These are phyloP conservation scores for Luffa acutangula DNA, from an alignment of 306 rosid genomes.

Conservation along the genomic window DNA sequence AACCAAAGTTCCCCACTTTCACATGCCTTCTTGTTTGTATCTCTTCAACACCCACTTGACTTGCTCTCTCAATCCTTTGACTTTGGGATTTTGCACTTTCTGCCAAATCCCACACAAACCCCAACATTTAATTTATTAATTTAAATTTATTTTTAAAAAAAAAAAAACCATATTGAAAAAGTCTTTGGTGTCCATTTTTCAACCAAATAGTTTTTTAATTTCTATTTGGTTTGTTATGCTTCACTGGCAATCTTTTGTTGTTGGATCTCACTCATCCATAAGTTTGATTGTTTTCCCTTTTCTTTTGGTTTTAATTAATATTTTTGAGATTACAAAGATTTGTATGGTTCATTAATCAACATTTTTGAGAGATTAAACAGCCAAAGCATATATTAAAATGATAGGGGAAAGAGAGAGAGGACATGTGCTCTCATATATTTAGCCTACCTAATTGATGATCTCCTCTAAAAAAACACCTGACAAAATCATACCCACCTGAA, in stretches of 20 bases:
- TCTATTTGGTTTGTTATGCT: background rate
- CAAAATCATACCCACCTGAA: constrained; percentile 3
- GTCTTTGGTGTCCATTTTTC: constrained; percentile 3
- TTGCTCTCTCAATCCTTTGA: constrained; percentile 9
- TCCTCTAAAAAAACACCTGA: constrained; percentile 1
- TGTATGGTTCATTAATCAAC: background rate
- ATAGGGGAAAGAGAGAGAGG: background rate
- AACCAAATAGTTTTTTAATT: background rate
- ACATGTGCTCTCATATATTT: constrained; percentile 48
- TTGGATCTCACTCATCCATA: constrained; percentile 8
- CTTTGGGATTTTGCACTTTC: constrained; percentile 19
- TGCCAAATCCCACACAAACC: constrained; percentile 11
- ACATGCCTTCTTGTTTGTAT: constrained; percentile 26
- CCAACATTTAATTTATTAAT: background rate
- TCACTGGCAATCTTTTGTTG: constrained; percentile 5
- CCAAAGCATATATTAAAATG: background rate
- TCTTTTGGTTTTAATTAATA: background rate
- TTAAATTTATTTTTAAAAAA: too few species aligned
- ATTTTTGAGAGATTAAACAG: background rate
- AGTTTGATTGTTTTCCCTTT: background rate
- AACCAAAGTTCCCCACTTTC: constrained; percentile 40
- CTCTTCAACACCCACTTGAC: constrained; percentile 15
- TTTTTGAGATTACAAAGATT: constrained; percentile 3
- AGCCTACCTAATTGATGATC: constrained; percentile 26
- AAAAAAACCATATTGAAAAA: background rate